phyloP scores from a whole-genome alignment of 2,329 filamentous ascomycete genomes.

The Aureobasidium sp. region DNA sequence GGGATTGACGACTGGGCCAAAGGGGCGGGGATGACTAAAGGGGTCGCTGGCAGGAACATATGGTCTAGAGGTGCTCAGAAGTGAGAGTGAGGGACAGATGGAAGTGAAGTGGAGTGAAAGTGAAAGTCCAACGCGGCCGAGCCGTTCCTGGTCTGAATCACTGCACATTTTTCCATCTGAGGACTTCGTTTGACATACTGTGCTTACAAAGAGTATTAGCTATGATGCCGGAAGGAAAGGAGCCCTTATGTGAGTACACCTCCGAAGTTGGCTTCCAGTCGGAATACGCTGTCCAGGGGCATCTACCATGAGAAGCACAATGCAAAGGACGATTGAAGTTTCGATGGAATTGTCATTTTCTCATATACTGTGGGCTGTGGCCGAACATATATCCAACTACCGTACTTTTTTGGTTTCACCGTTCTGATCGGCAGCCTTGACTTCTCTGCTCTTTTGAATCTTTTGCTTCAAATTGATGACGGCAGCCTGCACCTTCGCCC shows the following conservation, averaged over 20 bases:
- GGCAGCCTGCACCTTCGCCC: conserved; percentile 18
- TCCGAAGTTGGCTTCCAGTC: neutral
- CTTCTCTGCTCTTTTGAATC: neutral
- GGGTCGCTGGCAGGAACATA: neutral
- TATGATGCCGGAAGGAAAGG: neutral
- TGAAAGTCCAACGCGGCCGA: neutral
- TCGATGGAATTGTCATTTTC: neutral
- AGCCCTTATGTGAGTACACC: neutral
- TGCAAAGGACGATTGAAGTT: neutral
- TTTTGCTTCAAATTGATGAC: neutral
- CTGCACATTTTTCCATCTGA: neutral
- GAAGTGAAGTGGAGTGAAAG: neutral
- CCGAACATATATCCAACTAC: neutral
- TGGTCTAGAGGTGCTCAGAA: neutral
- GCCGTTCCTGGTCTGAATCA: neutral
- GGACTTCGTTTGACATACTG: too few relatives aligned
- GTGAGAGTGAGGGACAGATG: neutral
- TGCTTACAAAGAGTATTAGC: too few relatives aligned
- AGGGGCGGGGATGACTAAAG: neutral
- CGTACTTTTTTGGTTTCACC: conserved; percentile 11
- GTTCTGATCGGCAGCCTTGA: neutral
- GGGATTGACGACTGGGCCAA: neutral
- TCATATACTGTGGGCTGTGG: conserved; percentile 1
- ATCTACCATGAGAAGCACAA: neutral
- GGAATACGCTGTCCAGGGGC: neutral